Conservation (phyloP, 331 rosid species). For the Telfairia occidentalis region DNA sequence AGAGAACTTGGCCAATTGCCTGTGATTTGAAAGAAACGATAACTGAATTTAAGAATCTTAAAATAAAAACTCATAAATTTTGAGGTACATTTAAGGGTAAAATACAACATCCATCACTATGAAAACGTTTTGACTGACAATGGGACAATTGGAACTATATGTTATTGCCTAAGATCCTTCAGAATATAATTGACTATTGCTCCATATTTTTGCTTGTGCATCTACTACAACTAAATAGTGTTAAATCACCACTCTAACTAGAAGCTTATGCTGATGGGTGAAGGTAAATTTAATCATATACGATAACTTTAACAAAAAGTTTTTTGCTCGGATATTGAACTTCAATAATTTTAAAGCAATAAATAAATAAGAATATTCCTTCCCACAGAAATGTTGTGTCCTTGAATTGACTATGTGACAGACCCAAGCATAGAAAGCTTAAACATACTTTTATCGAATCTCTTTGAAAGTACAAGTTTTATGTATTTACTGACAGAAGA, state of each 20-base stretch:
- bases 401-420: not conserved
- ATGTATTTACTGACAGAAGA: not conserved
- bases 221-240: too few relatives aligned
- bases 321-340: not conserved
- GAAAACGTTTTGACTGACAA: not conserved
- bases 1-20: constrained; percentile 97
- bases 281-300: too few relatives aligned
- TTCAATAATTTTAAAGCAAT: not conserved
- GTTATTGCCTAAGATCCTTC: constrained; percentile 3
- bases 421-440: not conserved
- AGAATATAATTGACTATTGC: not conserved
- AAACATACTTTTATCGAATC: not conserved
- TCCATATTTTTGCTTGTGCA: not conserved
- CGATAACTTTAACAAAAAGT: too few relatives aligned
- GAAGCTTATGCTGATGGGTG: too few relatives aligned
- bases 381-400: not conserved
- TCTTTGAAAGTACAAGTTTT: not conserved
- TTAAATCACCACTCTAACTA: too few relatives aligned
- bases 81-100: not conserved
- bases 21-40: constrained; percentile 23
- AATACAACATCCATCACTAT: not conserved
- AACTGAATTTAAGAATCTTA: not conserved
- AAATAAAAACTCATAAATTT: not conserved
- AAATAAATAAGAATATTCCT: not conserved
- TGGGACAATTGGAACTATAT: not conserved